Evolutionary conservation across 83 land plant species (phyloP).

Genomic region (Picea mariana): DNA sequence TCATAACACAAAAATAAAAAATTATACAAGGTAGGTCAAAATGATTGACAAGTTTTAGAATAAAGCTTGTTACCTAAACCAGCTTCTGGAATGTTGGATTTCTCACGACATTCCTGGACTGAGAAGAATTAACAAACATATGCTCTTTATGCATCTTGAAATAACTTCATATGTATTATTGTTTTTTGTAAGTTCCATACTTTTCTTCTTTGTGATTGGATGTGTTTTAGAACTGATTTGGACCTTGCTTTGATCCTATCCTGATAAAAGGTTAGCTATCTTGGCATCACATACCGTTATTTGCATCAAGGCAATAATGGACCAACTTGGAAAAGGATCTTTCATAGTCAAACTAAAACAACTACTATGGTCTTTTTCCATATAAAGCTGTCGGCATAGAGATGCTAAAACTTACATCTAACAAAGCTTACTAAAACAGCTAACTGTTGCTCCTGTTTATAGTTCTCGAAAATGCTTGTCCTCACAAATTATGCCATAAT

Average conservation of each 20-base stretch:
- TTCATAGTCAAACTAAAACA: background rate
- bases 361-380: background rate
- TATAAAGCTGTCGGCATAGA: background rate
- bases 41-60: no score
- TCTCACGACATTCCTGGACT: no score
- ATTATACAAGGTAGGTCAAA: no score
- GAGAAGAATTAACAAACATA: no score
- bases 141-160: no score
- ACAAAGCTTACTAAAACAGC: background rate
- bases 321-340: background rate
- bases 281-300: background rate
- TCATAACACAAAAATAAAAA: no score
- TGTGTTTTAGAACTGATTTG: background rate
- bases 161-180: no score
- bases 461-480: background rate
- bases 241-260: background rate
- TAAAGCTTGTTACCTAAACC: no score
- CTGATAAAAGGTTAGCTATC: background rate
- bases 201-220: background rate
- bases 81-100: no score
- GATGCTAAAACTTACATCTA: background rate
- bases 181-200: no score
- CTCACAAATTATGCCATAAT: background rate
- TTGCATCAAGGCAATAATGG: background rate
- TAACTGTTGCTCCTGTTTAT: background rate